Evolutionary conservation across 23 red algal species (phyloP).

Genomic region (Gracilaria gracilis): DNA sequence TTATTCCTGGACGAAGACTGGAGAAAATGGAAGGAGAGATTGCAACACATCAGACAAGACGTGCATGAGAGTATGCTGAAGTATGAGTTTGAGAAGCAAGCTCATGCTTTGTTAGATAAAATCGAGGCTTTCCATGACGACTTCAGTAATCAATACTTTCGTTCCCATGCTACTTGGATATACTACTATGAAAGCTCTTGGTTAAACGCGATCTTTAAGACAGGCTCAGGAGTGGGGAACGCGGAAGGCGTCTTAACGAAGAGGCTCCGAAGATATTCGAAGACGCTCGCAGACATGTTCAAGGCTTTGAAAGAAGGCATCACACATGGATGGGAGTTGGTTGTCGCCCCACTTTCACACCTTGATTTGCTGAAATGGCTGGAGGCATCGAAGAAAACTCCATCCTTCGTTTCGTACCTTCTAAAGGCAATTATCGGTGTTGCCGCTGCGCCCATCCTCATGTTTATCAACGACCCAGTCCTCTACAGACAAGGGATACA

Average conservation of each 20-base stretch:
- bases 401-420: no score
- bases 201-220: background rate
- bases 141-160: conserved; percentile 21
- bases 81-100: conserved; percentile 4
- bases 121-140: conserved; percentile 1
- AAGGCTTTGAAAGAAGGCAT: background rate
- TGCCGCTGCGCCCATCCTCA: no score
- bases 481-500: no score
- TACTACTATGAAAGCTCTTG: conserved; percentile 7
- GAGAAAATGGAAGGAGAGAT: conserved; percentile 15
- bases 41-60: background rate
- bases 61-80: background rate
- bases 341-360: background rate
- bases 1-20: conserved; percentile 14
- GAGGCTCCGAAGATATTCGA: background rate
- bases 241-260: no score
- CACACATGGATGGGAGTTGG: background rate
- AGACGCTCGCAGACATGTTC: background rate
- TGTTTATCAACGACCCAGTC: no score
- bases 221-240: background rate
- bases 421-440: no score
- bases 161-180: background rate
- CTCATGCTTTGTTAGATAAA: background rate
- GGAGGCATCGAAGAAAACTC: no score
- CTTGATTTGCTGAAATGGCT: no score